phyloP scores from a whole-genome alignment of 1,284 basidiomycete genomes.

The Tilletia horrida region DNA sequence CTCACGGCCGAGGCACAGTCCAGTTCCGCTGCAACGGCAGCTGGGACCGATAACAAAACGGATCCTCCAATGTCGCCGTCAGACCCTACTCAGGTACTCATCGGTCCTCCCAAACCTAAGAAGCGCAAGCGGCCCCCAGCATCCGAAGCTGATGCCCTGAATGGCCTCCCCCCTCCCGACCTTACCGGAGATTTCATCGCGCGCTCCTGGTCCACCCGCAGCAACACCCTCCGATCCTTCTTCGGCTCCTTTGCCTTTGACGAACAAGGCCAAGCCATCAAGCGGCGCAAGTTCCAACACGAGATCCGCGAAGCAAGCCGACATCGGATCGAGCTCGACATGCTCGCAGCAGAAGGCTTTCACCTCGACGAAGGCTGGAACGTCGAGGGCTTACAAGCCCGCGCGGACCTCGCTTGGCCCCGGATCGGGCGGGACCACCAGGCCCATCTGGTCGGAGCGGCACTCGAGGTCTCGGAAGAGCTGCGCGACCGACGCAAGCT shows the following conservation, averaged over 20 bases:
- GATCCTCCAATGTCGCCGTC: too few species aligned
- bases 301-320: not conserved
- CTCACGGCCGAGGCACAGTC: too few species aligned
- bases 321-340: constrained; percentile 9
- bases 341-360: not conserved
- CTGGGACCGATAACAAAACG: too few species aligned
- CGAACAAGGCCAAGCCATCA: not conserved
- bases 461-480: constrained; percentile 27
- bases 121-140: constrained; percentile 5
- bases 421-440: constrained; percentile 30
- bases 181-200: not conserved
- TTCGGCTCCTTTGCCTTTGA: not conserved
- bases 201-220: not conserved
- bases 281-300: not conserved
- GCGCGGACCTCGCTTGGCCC: not conserved
- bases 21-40: too few species aligned
- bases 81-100: too few species aligned
- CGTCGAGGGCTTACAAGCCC: not conserved
- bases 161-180: too few species aligned
- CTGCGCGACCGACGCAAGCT: constrained; percentile 51
- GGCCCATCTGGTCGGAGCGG: constrained; percentile 37
- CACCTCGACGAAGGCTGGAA: not conserved
- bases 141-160: too few species aligned
- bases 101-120: not conserved
- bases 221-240: not conserved